phyloP scores from a whole-genome alignment of 768 basidiomycete species.

The Suillus occidentalis region DNA sequence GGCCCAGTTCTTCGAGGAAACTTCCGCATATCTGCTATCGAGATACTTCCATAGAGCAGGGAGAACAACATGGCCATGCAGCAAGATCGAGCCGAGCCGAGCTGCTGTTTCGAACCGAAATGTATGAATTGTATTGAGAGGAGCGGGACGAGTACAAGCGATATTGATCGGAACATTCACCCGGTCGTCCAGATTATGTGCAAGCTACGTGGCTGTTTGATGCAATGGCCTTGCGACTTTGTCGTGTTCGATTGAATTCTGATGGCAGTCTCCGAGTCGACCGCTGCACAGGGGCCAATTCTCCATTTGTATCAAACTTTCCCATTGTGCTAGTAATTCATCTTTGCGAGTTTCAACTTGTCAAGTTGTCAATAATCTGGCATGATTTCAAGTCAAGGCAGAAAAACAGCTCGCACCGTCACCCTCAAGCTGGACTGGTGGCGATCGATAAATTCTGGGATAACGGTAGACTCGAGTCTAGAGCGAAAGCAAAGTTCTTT shows the following conservation, averaged over 20 bases:
- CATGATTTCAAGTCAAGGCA: slow-evolving; percentile 13
- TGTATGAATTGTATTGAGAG: neutral
- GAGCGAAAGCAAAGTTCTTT: neutral
- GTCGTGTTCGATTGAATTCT: slow-evolving; percentile 3
- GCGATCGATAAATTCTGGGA: slow-evolving; percentile 3
- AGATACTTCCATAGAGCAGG: neutral
- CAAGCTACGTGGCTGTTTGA: neutral
- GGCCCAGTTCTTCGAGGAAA: neutral
- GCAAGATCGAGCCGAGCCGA: neutral
- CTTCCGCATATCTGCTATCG: neutral
- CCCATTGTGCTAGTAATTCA: neutral
- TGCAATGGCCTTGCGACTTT: slow-evolving; percentile 1
- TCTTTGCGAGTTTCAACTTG: neutral
- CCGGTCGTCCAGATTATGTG: neutral
- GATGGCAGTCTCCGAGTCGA: neutral
- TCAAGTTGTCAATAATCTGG: neutral
- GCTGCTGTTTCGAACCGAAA: neutral
- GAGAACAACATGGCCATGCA: neutral
- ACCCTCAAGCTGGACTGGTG: slow-evolving; percentile 4
- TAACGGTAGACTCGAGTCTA: neutral
- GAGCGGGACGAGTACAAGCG: neutral
- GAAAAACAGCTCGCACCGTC: slow-evolving; percentile 8
- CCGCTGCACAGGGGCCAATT: neutral
- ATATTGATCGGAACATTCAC: neutral
- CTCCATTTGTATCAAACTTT: slow-evolving; percentile 4